Evolutionary conservation across 331 rosid species (phyloP).

Genomic region (Arachis monticola): DNA sequence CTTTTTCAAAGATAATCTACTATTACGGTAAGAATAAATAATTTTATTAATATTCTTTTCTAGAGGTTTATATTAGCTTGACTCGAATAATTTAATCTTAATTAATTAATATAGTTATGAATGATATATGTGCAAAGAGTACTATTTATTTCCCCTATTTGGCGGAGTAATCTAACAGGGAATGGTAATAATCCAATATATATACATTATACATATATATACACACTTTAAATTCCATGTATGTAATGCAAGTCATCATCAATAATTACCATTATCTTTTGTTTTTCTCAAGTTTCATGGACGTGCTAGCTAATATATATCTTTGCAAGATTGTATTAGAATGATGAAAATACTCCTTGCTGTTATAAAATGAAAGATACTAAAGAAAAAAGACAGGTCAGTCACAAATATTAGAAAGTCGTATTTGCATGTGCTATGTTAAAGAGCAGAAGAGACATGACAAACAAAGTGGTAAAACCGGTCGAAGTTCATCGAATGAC

Average conservation of each 20-base stretch:
- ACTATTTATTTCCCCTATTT: not conserved
- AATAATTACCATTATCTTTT: slow-evolving; percentile 10
- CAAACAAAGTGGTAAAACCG: too few species aligned
- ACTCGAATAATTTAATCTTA: not conserved
- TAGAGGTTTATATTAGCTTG: not conserved
- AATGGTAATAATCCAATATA: not conserved
- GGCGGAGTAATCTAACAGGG: not conserved
- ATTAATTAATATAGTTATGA: not conserved
- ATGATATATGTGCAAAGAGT: not conserved
- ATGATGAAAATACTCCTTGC: too few species aligned
- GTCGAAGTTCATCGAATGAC: too few species aligned
- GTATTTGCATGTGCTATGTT: slow-evolving; percentile 40
- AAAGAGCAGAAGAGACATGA: slow-evolving; percentile 1
- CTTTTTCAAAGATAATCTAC: not conserved
- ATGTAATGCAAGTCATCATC: slow-evolving; percentile 13
- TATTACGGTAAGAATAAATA: not conserved
- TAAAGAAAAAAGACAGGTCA: not conserved
- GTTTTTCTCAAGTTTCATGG: slow-evolving; percentile 40
- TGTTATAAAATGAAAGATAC: too few species aligned
- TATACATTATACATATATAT: too few species aligned
- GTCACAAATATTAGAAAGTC: slow-evolving; percentile 39
- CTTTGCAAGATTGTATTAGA: slow-evolving; percentile 13
- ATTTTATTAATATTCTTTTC: too few species aligned
- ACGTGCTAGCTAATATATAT: not conserved
- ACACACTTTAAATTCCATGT: not conserved